Percentiles rank a stretch among this genome's conserved stretches.
These are phyloP conservation scores for Globisporangium ultimum DNA, from an alignment of 352 stramenopile species.

Conservation along the genomic window DNA sequence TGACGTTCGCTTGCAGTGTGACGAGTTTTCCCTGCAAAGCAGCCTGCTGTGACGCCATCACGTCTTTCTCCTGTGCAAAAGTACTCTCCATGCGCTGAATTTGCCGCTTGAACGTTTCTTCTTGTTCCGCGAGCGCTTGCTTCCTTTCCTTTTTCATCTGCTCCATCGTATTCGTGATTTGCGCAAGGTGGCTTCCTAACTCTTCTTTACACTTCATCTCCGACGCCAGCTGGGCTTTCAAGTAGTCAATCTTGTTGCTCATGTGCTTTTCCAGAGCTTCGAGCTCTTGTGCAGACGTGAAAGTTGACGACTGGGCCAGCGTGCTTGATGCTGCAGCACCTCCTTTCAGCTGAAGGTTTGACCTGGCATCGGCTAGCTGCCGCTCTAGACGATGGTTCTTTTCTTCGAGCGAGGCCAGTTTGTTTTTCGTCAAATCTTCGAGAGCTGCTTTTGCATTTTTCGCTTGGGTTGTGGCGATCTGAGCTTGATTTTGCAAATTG, in stretches of 20 bases:
- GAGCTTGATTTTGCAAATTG: constrained; percentile 47
- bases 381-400: constrained; percentile 61
- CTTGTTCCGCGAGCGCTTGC: constrained; percentile 40
- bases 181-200: constrained; percentile 56
- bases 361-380: constrained; percentile 41
- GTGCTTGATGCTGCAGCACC: constrained; percentile 1
- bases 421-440: constrained; percentile 48
- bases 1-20: constrained; percentile 70
- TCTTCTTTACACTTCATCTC: constrained; percentile 88
- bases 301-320: constrained; percentile 1
- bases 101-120: constrained; percentile 58
- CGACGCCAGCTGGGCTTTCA: constrained; percentile 77
- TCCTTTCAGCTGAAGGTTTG: constrained; percentile 9
- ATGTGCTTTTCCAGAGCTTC: constrained; percentile 70
- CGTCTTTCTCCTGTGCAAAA: constrained; percentile 58
- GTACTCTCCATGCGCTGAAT: constrained; percentile 38
- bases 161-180: constrained; percentile 66
- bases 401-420: constrained; percentile 51
- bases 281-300: constrained; percentile 19
- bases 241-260: constrained; percentile 78
- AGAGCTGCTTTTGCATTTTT: constrained; percentile 44
- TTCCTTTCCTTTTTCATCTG: constrained; percentile 63
- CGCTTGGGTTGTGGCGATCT: constrained; percentile 46
- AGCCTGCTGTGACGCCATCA: constrained; percentile 35
- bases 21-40: constrained; percentile 54